Evolutionary conservation across 495 filamentous ascomycete genomes (phyloP).

Genomic region (Trichoderma virens): DNA sequence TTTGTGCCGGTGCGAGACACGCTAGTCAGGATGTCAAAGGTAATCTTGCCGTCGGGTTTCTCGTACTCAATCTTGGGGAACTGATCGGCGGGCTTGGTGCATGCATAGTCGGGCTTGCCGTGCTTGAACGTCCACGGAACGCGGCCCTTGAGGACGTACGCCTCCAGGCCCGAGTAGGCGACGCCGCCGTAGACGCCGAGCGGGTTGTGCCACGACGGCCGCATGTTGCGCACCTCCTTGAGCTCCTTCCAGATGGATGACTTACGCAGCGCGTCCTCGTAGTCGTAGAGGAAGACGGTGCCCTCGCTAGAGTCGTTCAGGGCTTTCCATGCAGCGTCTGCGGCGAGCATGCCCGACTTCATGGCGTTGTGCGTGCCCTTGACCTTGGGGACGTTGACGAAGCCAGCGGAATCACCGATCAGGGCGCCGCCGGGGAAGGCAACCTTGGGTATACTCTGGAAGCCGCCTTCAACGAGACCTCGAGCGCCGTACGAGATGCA

Average conservation of each 20-base stretch:
- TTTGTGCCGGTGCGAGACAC: slow-evolving; percentile 94
- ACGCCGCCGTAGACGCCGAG: slow-evolving; percentile 84
- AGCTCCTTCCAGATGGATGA: slow-evolving; percentile 91
- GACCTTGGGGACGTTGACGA: slow-evolving; percentile 96
- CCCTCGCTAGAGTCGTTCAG: slow-evolving; percentile 51
- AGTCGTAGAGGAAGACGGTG: slow-evolving; percentile 86
- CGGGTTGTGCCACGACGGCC: slow-evolving; percentile 82
- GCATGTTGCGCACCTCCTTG: slow-evolving; percentile 93
- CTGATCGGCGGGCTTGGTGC: slow-evolving; percentile 73
- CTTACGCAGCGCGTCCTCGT: slow-evolving; percentile 82
- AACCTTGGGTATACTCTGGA: slow-evolving; percentile 94
- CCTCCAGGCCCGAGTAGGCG: slow-evolving; percentile 87
- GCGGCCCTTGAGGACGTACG: slow-evolving; percentile 75
- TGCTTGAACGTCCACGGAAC: slow-evolving; percentile 93
- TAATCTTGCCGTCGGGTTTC: slow-evolving; percentile 90
- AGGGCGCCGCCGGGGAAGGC: slow-evolving; percentile 93
- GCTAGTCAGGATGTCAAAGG: slow-evolving; percentile 91
- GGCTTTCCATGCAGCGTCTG: slow-evolving; percentile 77
- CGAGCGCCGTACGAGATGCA: slow-evolving; percentile 96
- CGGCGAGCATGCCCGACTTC: slow-evolving; percentile 94
- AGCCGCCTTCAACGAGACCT: slow-evolving; percentile 91
- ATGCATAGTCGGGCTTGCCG: slow-evolving; percentile 59
- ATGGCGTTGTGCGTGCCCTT: slow-evolving; percentile 98
- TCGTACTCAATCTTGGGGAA: slow-evolving; percentile 89
- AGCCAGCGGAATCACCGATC: slow-evolving; percentile 93